Conservation (phyloP, 129 eudicot species). For the Lactuca sativa region DNA sequence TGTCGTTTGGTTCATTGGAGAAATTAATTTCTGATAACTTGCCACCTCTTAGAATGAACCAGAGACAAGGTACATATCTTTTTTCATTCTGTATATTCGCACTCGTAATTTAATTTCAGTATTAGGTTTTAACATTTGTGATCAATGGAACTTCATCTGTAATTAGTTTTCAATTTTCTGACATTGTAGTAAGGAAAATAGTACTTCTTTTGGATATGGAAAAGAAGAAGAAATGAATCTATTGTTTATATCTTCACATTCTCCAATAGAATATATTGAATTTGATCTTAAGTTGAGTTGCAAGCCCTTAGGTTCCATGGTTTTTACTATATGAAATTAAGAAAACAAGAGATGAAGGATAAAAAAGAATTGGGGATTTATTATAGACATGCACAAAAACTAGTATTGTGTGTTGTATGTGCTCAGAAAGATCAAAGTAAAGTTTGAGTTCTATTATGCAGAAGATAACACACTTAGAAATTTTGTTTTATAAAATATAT, state of each 20-base stretch:
- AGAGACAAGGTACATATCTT: constrained; percentile 49
- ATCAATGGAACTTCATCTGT: background rate
- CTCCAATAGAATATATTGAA: background rate
- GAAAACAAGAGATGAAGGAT: background rate
- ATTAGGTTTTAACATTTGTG: background rate
- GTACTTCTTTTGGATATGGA: background rate
- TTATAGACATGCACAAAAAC: background rate
- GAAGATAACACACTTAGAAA: too few species aligned
- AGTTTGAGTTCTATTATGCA: constrained; percentile 24
- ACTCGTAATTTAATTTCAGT: background rate
- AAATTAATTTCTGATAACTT: constrained; percentile 44
- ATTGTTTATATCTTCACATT: background rate
- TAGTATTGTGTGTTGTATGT: background rate
- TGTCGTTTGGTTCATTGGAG: constrained; percentile 45
- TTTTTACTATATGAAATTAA: background rate
- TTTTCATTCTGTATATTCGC: background rate
- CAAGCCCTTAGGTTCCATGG: constrained; percentile 5
- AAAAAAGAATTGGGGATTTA: background rate
- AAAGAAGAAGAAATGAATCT: background rate
- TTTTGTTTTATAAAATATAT: too few species aligned
- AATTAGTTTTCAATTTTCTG: constrained; percentile 5
- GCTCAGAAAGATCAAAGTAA: background rate
- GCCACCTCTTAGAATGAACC: constrained; percentile 56
- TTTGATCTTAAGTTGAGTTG: constrained; percentile 3
- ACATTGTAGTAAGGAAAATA: background rate